phyloP scores from a whole-genome alignment of 352 stramenopile genomes.

The Elongisporangium undulatum region DNA sequence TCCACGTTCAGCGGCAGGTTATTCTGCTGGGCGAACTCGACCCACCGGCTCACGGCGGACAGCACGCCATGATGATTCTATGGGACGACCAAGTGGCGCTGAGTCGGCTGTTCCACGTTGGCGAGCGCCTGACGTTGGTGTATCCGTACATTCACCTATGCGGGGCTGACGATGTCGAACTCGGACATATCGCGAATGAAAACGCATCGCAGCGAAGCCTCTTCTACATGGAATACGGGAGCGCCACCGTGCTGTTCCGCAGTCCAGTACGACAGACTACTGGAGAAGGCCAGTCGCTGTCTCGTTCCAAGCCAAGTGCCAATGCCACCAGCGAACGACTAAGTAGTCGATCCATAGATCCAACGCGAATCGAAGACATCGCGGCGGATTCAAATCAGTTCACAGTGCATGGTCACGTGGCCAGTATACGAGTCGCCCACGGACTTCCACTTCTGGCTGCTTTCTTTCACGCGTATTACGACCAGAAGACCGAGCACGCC shows the following conservation, averaged over 20 bases:
- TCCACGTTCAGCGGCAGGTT: constrained; percentile 60
- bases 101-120: constrained; percentile 53
- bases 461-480: constrained; percentile 67
- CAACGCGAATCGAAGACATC: constrained; percentile 20
- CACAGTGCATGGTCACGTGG: constrained; percentile 47
- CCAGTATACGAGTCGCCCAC: constrained; percentile 47
- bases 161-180: constrained; percentile 32
- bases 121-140: constrained; percentile 49
- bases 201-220: constrained; percentile 41
- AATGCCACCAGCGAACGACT: neutral
- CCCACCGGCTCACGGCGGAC: constrained; percentile 7
- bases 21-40: constrained; percentile 44
- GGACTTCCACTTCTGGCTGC: constrained; percentile 60
- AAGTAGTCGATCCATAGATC: constrained; percentile 1
- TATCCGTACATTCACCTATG: constrained; percentile 62
- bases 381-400: constrained; percentile 37
- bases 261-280: constrained; percentile 5
- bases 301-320: neutral
- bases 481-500: constrained; percentile 42
- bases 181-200: constrained; percentile 51
- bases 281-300: neutral
- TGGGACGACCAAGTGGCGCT: constrained; percentile 71
- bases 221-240: constrained; percentile 71
- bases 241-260: constrained; percentile 45
- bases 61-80: constrained; percentile 39